These are phyloP conservation scores for Sclerotinia subarctica DNA, from an alignment of 2,329 filamentous ascomycete species.

Conservation along the genomic window DNA sequence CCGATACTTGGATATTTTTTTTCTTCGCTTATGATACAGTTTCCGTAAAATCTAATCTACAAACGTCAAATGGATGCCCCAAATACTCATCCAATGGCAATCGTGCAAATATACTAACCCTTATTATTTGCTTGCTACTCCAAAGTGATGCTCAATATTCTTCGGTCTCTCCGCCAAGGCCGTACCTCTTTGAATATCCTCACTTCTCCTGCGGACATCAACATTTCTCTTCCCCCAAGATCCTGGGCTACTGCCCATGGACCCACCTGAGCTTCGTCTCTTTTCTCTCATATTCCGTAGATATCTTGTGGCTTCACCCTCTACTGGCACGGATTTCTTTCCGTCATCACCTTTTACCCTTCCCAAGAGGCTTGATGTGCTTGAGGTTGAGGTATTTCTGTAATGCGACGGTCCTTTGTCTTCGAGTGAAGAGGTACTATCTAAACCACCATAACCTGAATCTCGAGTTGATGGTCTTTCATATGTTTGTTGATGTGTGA, in stretches of 20 bases:
- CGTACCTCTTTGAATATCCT: background rate
- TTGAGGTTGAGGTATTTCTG: conserved; percentile 7
- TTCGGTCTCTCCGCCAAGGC: background rate
- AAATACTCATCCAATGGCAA: background rate
- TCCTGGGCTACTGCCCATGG: background rate
- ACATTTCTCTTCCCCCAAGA: conserved; percentile 2
- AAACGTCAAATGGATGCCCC: background rate
- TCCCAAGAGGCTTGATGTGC: conserved; percentile 10
- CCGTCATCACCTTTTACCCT: conserved; percentile 5
- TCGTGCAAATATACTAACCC: background rate
- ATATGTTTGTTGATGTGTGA: background rate
- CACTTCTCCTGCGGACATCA: background rate
- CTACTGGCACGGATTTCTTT: background rate
- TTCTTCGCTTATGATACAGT: background rate
- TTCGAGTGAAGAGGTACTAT: background rate
- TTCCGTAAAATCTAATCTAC: background rate
- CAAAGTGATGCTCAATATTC: conserved; percentile 5
- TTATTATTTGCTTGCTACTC: background rate
- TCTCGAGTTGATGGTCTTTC: conserved; percentile 9
- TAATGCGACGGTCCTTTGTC: background rate
- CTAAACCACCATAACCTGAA: background rate
- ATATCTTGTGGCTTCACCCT: conserved; percentile 20
- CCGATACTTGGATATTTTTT: background rate
- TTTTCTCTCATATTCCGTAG: conserved; percentile 9
- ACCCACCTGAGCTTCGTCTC: conserved; percentile 10